Conservation (phyloP, 2,329 filamentous ascomycete species). For the Colletotrichum zoysiae region DNA sequence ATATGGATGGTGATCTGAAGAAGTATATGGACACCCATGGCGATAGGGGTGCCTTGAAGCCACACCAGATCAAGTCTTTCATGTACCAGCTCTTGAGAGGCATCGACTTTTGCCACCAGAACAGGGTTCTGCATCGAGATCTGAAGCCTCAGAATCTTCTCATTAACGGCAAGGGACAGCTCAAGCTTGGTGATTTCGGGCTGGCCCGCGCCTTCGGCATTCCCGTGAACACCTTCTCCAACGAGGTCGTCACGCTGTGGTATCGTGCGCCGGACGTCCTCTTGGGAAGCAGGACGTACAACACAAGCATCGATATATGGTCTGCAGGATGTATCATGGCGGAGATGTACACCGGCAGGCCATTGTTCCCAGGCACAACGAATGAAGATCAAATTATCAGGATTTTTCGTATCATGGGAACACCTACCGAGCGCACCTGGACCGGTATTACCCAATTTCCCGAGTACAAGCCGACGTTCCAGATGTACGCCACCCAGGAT, state of each 20-base stretch:
- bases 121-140: conserved; percentile 94
- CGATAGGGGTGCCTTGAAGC: conserved; percentile 89
- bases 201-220: conserved; percentile 95
- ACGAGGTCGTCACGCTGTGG: conserved; percentile 98
- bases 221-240: conserved; percentile 97
- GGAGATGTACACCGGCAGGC: conserved; percentile 97
- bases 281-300: conserved; percentile 94
- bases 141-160: conserved; percentile 96
- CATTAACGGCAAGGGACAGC: conserved; percentile 89
- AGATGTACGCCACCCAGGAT: conserved; percentile 94
- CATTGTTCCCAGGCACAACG: conserved; percentile 95
- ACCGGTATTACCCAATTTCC: conserved; percentile 94
- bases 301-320: conserved; percentile 99
- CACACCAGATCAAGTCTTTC: conserved; percentile 95
- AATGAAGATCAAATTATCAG: conserved; percentile 98
- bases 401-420: conserved; percentile 99
- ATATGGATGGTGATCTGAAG: conserved; percentile 98
- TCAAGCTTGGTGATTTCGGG: conserved; percentile 96
- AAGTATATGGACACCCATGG: conserved; percentile 98
- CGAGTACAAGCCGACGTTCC: conserved; percentile 97
- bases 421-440: conserved; percentile 94
- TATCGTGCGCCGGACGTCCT: conserved; percentile 97
- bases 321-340: conserved; percentile 99
- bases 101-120: conserved; percentile 98
- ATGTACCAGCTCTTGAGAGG: conserved; percentile 98